Base-by-base conservation (phyloP, 371 early-diverging fungal genomes). In the Mucor saturninus region DNA sequence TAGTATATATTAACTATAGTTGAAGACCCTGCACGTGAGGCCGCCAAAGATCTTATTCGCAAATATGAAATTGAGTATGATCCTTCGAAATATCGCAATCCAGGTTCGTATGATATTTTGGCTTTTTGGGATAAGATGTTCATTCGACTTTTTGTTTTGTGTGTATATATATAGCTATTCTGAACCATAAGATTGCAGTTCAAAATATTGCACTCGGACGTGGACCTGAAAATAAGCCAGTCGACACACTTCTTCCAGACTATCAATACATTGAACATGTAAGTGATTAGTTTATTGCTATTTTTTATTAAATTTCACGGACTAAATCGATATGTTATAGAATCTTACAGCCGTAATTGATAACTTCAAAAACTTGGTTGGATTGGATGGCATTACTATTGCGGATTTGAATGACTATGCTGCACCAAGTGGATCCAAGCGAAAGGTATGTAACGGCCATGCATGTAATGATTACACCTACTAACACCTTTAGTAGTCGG, bases 171-270 rank as follows among this genome's bases (percentile, higher is more conserved):
- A 30, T 58, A 85, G 86, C 68, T 21, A 66, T 88, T 10, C 83
- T 83, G 56, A 85, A 85, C 53, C 83, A 85, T 59, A 83, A 85
- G 61, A 80, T 81, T 39, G 80, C 81, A 48, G 68, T 90, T 29
- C 83, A 87, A 52, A 83, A 83, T 5, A 73, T 86, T 9, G 90
- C 90, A 5, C 68, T 89, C 32, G 49, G 29, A 28, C 8, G 28
- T 26, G 75, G 76, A 28, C 54, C 40, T 3, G 59, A 57, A 8
- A 59, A 64, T 46, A 40, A 38, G 26, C 51, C 46, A 15, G 35
- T 45, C 9, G 71, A 70, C 46, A 49, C 46, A 3, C 54, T 61
- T 10, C 4, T 66, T 5, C 67, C 70, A 21, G 32, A 65, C 42
- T 65, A 52, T 37, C 8, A 67, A 11, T 54, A 45, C 7, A 65